Base-by-base conservation (phyloP, 2,329 filamentous ascomycete species). In the Fusarium luffae region DNA sequence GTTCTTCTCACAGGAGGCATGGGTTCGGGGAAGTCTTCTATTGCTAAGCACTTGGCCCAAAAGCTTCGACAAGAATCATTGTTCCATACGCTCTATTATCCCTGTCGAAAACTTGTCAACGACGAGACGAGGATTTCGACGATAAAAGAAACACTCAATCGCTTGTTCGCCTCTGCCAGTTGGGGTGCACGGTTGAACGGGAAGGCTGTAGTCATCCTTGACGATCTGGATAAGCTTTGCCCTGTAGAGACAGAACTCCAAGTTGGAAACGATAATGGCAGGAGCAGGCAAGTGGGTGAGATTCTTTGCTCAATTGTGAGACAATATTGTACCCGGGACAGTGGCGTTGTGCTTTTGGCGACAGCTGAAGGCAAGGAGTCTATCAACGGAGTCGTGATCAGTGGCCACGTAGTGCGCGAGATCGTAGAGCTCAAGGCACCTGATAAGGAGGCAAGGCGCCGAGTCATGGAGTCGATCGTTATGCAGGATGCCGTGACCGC, bases 341-440 rank as follows among this genome's bases (percentile, higher is more conserved):
- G 91, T 66, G 90, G 91, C 3, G 92, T 99, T 16, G 93, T 97
- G 7, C 81, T 99, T 54, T 85, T 99, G 12, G 94, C 93, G 6
- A 98, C 95, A 21, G 94, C 95, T 0, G 94, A 97, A 79, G 91
- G 92, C 19, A 99, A 99, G 77, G 96, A 99, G 69, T 91, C 93
- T 1, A 82, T 99, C 51, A 96, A 99, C 79, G 94, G 93, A 72
- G 89, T 97, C 18, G 88, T 99, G 54, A 89, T 98, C 60, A 93
- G 95, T 23, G 93, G 94, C 1, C 95, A 98, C 79, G 90, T 98
- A 34, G 93, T 97, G 40, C 90, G 94, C 50, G 96, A 99, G 77
- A 97, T 98, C 67, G 84, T 98, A 32, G 90, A 91, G 46, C 82
- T 99, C 58, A 96, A 95, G 76, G 94, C 96, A 1, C 96, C 96